Evolutionary conservation across 257 asterid species (phyloP), one percentile per base, ranked within the genome.

Genomic region (Ligustrum vulgare): DNA sequence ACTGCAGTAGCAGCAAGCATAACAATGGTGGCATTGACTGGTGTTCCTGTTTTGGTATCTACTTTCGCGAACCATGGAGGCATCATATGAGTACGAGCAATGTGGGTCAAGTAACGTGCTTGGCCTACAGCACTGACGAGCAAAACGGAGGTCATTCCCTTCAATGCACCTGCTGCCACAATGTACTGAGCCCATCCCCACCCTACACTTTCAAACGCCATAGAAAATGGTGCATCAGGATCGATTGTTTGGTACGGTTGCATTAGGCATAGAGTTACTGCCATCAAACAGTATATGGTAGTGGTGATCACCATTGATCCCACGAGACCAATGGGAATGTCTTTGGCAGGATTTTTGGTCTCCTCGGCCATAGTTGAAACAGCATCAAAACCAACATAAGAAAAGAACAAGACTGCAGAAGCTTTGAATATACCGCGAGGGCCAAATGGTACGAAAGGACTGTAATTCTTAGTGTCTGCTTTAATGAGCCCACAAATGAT

Each of bases 351-450:
- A 47, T 90, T 73, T 74, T 90, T 90, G 12, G 94, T 89, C 64
- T 89, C 94, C 81, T 90, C 96, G 0, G 94, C 96, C 92, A 90
- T 54, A 34, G 96, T 90, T 3, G 96, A 69, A 23, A 90, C 96
- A 0, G 92, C 92, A 62, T 90, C 96, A 70, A 88, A 90, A 18
- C 96, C 96, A 31, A 90, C 90, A 67, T 90, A 90, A 1, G 94
- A 88, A 41, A 90, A 89, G 82, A 88, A 90, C 51, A 90, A 67
- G 13, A 90, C 84, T 0, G 94, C 90, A 0, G 96, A 83, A 51
- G 94, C 96, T 49, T 70, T 79, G 84, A 88, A 90, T 36, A 88
- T 49, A 1, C 96, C 96, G 3, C 92, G 92, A 2, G 86, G 73
- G 1, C 91, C 91, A 7, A 9, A 80, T 1, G 93, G 96, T 0